Evolutionary conservation across 1,284 basidiomycete species (phyloP), one percentile per base, ranked within the genome.

Genomic region (Xerocomus cyaneibrunnescens): DNA sequence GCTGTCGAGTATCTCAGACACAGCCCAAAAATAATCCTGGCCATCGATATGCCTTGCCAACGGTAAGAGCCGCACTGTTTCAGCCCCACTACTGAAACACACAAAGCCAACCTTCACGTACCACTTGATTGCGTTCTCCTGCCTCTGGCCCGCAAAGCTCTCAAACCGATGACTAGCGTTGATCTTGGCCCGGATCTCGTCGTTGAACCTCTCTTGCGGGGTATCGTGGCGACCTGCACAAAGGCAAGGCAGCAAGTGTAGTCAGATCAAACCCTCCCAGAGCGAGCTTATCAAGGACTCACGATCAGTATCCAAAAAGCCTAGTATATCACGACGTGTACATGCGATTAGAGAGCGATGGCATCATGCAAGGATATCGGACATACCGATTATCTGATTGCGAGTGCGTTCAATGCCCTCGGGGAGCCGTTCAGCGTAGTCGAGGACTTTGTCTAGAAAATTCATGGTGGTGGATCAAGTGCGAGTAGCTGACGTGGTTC

Each of bases 21-120:
- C 68, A 0, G 94, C 94, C 81, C 89, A 96, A 79, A 97, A 91
- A 69, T 95, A 97, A 73, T 97, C 92, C 54, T 92, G 88, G 0
- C 93, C 92, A 63, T 94, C 92, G 45, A 94, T 80, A 64, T 93
- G 90, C 86, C 87, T 88, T 36, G 43, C 16, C 35, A 13, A 19
- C 12, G 38, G 17, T 22, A 16, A 35, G 10, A 22, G 7, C 14
- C 34, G 9, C 32, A 42, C 13, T 9, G n/a, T 7, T 27, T 54
- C 32, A 55, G 48, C 16, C 32, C 27, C 10, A 23, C 16, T 28
- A n/a, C 14, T 23, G 16, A 7, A 4, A 30, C 21, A 14, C 17
- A 23, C 22, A 8, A 1, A n/a, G n/a, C n/a, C n/a, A n/a, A n/a
- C n/a, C n/a, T n/a, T n/a, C 32, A 70, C 75, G 35, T 54, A 89